Evolutionary conservation across 2,329 filamentous ascomycete species (phyloP), one percentile per base, ranked within the genome.

Genomic region (Chaetomium olivaceum): DNA sequence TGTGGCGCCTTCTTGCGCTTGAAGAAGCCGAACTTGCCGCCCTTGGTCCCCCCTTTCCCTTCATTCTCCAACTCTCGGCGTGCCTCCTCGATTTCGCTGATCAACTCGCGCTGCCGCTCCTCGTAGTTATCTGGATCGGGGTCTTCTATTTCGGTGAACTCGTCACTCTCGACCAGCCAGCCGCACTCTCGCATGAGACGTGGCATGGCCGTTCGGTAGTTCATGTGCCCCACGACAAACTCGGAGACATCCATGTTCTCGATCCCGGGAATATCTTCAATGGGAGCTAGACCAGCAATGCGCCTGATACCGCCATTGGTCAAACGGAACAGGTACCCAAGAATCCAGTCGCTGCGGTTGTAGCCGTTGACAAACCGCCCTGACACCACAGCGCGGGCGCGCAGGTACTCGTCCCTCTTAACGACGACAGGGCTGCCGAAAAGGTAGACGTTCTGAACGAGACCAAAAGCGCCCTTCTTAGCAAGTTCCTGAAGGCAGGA

Each of bases 341-440:
- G 79, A 73, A 99, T 98, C 95, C 95, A 99, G 79, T 99, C 95
- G 75, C 95, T 97, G 57, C 86, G 90, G 71, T 95, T 91, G 79
- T 93, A 99, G 19, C 92, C 95, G 74, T 97, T 99, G 69, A 99
- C 88, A 71, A 98, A 97, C 51, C 93, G 87, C n/a, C 95, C 95
- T 8, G 91, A 85, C 3, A 98, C 91, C 3, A 97, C 89, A n/a
- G 89, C 89, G 63, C 90, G 87, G 11, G 90, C 91, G 72, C 86
- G 89, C 27, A 93, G 77, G 72, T 91, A 98, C 69, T 99, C 95
- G 64, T 98, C 94, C 74, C 87, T 90, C 76, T 94, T 97, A 58
- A 92, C 91, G 11, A 99, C 93, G 11, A 97, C 83, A 2, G 95
- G 95, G 12, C 92, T 92, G 12, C 95, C 95, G 76, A 97, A 98